These are phyloP conservation scores for Nitzschia sp. DNA, from an alignment of 108 stramenopile species.

Conservation along the genomic window DNA sequence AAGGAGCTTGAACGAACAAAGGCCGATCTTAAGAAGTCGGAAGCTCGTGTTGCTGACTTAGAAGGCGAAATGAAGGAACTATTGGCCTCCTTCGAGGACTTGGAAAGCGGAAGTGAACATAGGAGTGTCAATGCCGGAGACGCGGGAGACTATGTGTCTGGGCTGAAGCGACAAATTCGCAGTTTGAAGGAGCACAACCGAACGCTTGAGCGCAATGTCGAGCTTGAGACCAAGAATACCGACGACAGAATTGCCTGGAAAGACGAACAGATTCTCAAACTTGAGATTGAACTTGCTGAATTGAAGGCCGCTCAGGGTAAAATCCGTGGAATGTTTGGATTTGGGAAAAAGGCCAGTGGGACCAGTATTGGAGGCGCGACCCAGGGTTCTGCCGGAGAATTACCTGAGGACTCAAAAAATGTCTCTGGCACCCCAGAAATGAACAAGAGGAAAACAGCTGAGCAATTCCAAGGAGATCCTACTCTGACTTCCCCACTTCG, in stretches of 20 bases:
- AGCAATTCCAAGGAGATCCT: no score
- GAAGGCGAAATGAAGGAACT: constrained; percentile 14
- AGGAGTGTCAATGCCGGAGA: constrained; percentile 15
- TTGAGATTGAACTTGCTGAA: constrained; percentile 10
- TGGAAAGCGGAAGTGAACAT: constrained; percentile 29
- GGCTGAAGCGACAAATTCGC: constrained; percentile 32
- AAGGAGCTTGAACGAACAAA: constrained; percentile 27
- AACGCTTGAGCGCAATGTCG: constrained; percentile 26
- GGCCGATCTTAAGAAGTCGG: constrained; percentile 20
- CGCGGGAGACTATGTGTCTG: constrained; percentile 21
- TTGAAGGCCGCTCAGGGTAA: constrained; percentile 5
- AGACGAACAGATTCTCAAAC: constrained; percentile 6
- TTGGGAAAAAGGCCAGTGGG: neutral
- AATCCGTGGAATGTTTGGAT: constrained; percentile 7
- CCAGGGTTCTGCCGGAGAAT: no score
- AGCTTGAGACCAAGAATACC: constrained; percentile 16
- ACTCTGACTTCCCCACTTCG: no score
- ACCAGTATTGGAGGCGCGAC: no score
- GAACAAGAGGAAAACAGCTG: no score
- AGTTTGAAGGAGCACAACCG: constrained; percentile 36
- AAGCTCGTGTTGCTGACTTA: constrained; percentile 17
- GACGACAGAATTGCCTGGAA: neutral
- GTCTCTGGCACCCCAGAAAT: no score
- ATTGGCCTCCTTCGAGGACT: constrained; percentile 7
- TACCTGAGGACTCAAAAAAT: no score